Evolutionary conservation across 768 basidiomycete species (phyloP).

Genomic region (Suillus occidentalis): DNA sequence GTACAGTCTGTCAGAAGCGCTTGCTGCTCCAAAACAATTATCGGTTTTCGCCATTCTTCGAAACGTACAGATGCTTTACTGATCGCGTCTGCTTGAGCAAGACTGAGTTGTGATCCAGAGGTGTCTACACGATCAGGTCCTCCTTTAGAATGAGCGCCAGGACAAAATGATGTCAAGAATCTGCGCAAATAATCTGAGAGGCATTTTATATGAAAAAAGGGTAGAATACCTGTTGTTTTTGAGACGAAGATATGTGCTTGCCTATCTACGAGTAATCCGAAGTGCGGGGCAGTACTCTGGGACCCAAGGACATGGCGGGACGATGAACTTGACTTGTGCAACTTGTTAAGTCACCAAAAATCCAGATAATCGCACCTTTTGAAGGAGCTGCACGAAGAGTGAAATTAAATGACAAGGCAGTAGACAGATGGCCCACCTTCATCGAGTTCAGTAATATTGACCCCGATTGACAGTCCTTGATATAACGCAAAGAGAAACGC

Average conservation of each 20-base stretch:
- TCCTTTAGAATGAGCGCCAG: constrained; percentile 12
- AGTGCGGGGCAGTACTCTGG: constrained; percentile 65
- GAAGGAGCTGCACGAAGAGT: constrained; percentile 21
- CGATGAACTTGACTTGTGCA: constrained; percentile 61
- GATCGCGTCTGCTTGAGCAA: constrained; percentile 39
- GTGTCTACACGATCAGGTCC: not conserved
- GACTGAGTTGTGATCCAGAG: constrained; percentile 17
- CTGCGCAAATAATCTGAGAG: constrained; percentile 28
- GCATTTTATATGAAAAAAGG: not conserved
- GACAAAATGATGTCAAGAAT: constrained; percentile 61
- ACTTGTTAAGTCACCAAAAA: constrained; percentile 70
- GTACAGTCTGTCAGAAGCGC: constrained; percentile 62
- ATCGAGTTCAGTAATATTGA: not conserved
- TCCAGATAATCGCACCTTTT: constrained; percentile 17
- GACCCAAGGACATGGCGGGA: constrained; percentile 77
- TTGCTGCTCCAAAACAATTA: constrained; percentile 70
- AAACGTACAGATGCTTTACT: constrained; percentile 64
- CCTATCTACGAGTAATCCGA: constrained; percentile 66
- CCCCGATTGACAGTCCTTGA: not conserved
- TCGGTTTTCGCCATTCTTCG: constrained; percentile 71
- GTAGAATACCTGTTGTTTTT: constrained; percentile 68
- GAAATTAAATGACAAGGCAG: not conserved
- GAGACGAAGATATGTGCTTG: constrained; percentile 55
- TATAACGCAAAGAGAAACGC: constrained; percentile 4
- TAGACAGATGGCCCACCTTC: not conserved